A percentile compares a stretch with the other conserved stretches of the same genome.
phyloP scores from a whole-genome alignment of 1,284 basidiomycete genomes.

The Peniophora sp. region DNA sequence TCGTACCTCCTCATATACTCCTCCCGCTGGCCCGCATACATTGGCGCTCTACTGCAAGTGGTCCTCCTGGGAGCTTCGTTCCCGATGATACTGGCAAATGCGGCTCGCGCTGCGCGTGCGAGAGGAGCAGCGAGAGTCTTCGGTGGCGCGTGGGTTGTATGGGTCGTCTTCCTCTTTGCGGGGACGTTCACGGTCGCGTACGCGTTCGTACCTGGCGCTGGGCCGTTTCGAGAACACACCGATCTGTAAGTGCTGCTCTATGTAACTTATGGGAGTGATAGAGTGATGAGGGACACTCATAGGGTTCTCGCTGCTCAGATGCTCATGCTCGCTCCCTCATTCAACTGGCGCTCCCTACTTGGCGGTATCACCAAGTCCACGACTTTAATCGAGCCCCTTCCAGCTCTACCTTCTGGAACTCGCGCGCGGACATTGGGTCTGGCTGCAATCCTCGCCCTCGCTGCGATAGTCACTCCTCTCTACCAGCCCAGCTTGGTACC shows the following conservation, averaged over 20 bases:
- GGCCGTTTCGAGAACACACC: conserved; percentile 74
- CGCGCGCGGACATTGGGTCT: not conserved
- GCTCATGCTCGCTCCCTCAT: conserved; percentile 8
- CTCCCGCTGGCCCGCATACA: conserved; percentile 70
- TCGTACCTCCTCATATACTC: conserved; percentile 53
- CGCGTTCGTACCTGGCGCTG: conserved; percentile 86
- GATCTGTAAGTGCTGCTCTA: conserved; percentile 42
- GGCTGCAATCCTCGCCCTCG: conserved; percentile 36
- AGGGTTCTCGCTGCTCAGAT: conserved; percentile 11
- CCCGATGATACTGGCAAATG: conserved; percentile 44
- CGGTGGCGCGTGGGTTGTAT: conserved; percentile 53
- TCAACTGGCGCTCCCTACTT: conserved; percentile 6
- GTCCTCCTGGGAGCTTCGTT: conserved; percentile 62
- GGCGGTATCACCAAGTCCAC: not conserved
- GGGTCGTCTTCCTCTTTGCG: conserved; percentile 10
- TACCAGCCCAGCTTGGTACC: conserved; percentile 38
- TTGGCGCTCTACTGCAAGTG: conserved; percentile 61
- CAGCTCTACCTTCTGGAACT: conserved; percentile 6
- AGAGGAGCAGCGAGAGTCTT: conserved; percentile 33
- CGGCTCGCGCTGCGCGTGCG: conserved; percentile 27
- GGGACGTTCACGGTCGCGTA: conserved; percentile 74
- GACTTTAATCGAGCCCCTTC: conserved; percentile 1
- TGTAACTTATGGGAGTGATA: not conserved
- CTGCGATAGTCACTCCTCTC: conserved; percentile 46
- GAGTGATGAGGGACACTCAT: not conserved